Evolutionary conservation across 75 land plant genomes (phyloP).

Genomic region (Picea sitchensis): DNA sequence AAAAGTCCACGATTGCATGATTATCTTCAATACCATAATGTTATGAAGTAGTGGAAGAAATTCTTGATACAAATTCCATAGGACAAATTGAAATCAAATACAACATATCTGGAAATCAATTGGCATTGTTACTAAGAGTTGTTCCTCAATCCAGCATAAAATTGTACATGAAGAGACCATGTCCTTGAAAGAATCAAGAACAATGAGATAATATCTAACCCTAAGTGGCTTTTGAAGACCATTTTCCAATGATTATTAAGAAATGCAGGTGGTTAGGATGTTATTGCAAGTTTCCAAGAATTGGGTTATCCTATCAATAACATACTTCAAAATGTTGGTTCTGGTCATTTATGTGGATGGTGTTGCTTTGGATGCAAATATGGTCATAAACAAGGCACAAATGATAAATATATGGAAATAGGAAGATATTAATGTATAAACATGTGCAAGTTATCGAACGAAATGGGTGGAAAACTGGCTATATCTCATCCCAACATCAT

Average conservation of each 20-base stretch:
- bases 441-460: constrained; percentile 35
- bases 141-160: neutral
- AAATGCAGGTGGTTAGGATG: neutral
- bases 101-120: no score
- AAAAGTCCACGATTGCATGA: no score
- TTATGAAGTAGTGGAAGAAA: no score
- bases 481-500: no score
- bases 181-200: neutral
- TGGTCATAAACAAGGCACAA: constrained; percentile 55
- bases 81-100: no score
- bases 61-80: no score
- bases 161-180: neutral
- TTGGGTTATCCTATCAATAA: constrained; percentile 45
- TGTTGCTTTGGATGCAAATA: constrained; percentile 66
- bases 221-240: neutral
- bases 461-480: neutral
- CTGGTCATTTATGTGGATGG: constrained; percentile 74
- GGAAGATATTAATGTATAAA: constrained; percentile 1
- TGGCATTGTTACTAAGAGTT: no score
- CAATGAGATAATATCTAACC: neutral
- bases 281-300: constrained; percentile 38
- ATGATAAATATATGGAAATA: neutral
- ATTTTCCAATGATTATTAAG: neutral
- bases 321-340: constrained; percentile 45
- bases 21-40: no score